Conservation (phyloP, 805 yeast species). For the Nakazawaea molendinolei region DNA sequence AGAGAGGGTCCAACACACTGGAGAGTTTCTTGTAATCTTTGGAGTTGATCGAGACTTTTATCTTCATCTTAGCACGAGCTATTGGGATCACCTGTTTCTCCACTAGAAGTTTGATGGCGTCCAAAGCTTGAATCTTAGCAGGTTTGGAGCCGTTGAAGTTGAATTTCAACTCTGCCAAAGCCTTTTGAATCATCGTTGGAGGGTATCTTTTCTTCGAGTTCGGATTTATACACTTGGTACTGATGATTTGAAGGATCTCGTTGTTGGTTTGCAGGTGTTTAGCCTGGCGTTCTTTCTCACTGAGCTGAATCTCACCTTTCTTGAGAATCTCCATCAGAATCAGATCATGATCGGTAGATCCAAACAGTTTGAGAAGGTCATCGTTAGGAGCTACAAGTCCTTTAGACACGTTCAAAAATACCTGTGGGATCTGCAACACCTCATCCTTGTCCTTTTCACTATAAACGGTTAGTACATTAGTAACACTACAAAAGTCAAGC, state of each 20-base stretch:
- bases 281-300: constrained; percentile 85
- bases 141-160: constrained; percentile 68
- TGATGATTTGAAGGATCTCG: constrained; percentile 75
- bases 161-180: constrained; percentile 69
- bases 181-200: constrained; percentile 88
- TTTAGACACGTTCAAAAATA: constrained; percentile 86
- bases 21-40: constrained; percentile 41
- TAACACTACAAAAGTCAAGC: not conserved
- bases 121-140: constrained; percentile 85
- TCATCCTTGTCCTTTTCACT: constrained; percentile 89
- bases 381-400: constrained; percentile 90
- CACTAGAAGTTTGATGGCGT: constrained; percentile 75
- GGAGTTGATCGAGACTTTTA: constrained; percentile 52
- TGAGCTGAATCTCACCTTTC: constrained; percentile 91
- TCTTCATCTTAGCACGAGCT: constrained; percentile 89
- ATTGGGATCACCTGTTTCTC: constrained; percentile 84
- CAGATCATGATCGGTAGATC: constrained; percentile 64
- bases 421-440: constrained; percentile 93
- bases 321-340: constrained; percentile 76
- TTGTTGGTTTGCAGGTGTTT: constrained; percentile 68
- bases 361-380: constrained; percentile 69
- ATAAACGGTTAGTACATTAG: not conserved
- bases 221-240: constrained; percentile 90
- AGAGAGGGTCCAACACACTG: constrained; percentile 21
- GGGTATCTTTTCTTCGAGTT: constrained; percentile 86